Percentiles rank a stretch among this genome's conserved stretches.
phyloP scores from a whole-genome alignment of 371 early-diverging fungal species.

The Apophysomyces sp. region DNA sequence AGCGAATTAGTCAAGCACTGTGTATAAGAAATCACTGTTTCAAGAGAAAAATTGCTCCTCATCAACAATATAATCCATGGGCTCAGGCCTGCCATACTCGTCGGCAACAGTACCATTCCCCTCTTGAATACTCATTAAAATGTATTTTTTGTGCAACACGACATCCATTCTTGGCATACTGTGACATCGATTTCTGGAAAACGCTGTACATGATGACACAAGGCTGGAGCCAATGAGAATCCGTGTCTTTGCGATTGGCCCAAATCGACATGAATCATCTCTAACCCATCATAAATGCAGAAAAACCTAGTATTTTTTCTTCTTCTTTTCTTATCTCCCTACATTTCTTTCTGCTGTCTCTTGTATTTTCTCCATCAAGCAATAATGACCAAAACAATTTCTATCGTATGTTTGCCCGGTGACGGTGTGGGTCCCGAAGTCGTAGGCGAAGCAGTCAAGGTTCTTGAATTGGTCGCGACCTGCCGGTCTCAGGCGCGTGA shows the following conservation, averaged over 20 bases:
- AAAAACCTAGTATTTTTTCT: neutral
- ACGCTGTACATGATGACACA: neutral
- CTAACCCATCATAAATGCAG: neutral
- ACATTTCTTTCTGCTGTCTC: neutral
- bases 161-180: too few species aligned
- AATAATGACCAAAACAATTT: conserved; percentile 17
- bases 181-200: too few species aligned
- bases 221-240: neutral
- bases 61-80: too few species aligned
- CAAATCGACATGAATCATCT: conserved; percentile 26
- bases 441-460: conserved; percentile 85
- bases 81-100: too few species aligned
- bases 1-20: too few species aligned
- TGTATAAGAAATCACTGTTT: too few species aligned
- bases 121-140: too few species aligned
- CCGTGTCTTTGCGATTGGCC: conserved; percentile 20
- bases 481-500: conserved; percentile 56
- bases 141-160: too few species aligned
- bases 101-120: too few species aligned
- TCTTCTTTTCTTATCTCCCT: conserved; percentile 7
- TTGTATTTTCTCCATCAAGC: neutral
- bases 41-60: too few species aligned
- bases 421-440: conserved; percentile 98
- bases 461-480: conserved; percentile 75
- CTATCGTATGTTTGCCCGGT: conserved; percentile 84